Percentiles rank a stretch among this genome's conserved stretches.
These are phyloP conservation scores for Colletotrichum australisinense DNA, from an alignment of 2,329 filamentous ascomycete genomes.

Conservation along the genomic window DNA sequence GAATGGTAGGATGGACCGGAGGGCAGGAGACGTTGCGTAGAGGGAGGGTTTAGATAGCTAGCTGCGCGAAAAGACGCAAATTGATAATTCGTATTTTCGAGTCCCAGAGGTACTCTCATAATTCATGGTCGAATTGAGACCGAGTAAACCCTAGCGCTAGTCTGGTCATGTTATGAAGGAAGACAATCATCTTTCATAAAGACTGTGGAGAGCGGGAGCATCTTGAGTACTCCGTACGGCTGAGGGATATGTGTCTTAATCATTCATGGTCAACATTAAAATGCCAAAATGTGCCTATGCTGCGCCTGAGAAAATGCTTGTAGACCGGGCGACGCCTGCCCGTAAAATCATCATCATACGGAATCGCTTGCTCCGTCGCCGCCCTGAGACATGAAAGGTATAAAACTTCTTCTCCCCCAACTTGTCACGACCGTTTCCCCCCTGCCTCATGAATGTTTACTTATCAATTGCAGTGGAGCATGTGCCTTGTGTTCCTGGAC, in stretches of 20 bases:
- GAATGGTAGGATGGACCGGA: constrained; percentile 2
- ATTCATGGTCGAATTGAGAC: neutral
- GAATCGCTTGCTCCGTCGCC: neutral
- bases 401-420: neutral
- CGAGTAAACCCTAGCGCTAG: neutral
- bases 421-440: neutral
- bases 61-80: constrained; percentile 9
- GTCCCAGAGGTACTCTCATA: neutral
- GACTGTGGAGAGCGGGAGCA: too few species aligned
- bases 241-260: neutral
- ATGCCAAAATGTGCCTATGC: constrained; percentile 1
- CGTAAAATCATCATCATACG: constrained; percentile 8
- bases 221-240: too few species aligned
- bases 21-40: neutral
- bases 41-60: neutral
- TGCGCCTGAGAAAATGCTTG: constrained; percentile 17
- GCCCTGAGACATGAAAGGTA: constrained; percentile 3
- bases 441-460: neutral
- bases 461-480: neutral
- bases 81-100: constrained; percentile 14
- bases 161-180: neutral
- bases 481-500: neutral
- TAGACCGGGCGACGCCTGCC: constrained; percentile 8
- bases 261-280: constrained; percentile 18
- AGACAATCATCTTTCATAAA: neutral